phyloP scores from a whole-genome alignment of 2,329 filamentous ascomycete species.

The Sporothrix mexicana region DNA sequence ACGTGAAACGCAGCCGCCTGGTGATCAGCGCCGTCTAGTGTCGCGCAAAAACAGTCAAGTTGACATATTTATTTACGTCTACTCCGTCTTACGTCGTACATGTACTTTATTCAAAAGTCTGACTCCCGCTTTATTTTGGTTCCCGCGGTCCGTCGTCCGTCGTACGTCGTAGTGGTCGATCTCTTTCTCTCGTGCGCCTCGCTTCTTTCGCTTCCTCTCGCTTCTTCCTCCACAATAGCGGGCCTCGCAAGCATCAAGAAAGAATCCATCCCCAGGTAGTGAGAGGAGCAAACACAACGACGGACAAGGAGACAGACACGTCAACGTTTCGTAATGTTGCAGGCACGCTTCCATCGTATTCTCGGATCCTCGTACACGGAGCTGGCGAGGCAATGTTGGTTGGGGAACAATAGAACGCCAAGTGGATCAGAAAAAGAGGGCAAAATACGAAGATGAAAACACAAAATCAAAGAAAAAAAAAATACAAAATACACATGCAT shows the following conservation, averaged over 20 bases:
- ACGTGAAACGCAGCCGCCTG: constrained; percentile 21
- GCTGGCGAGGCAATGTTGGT: not conserved
- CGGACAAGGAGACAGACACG: not conserved
- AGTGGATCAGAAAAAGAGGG: not conserved
- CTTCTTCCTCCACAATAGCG: not conserved
- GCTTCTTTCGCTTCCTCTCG: no score
- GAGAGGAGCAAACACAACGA: not conserved
- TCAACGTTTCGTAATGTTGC: not conserved
- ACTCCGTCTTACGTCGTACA: no score
- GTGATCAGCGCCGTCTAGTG: constrained; percentile 9
- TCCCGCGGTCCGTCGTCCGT: not conserved
- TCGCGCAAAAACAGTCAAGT: not conserved
- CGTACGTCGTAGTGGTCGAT: constrained; percentile 7
- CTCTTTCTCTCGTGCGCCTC: not conserved
- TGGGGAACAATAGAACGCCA: not conserved
- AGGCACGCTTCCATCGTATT: not conserved
- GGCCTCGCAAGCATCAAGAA: not conserved
- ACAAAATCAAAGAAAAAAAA: no score
- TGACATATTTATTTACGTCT: no score
- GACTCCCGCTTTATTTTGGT: constrained; percentile 3
- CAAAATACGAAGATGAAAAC: not conserved
- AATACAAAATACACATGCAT: no score
- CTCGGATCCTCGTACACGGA: not conserved
- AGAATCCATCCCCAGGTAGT: not conserved
- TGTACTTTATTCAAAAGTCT: no score